Conservation (phyloP, 495 filamentous ascomycete species). For the Penicilliopsis zonata region DNA sequence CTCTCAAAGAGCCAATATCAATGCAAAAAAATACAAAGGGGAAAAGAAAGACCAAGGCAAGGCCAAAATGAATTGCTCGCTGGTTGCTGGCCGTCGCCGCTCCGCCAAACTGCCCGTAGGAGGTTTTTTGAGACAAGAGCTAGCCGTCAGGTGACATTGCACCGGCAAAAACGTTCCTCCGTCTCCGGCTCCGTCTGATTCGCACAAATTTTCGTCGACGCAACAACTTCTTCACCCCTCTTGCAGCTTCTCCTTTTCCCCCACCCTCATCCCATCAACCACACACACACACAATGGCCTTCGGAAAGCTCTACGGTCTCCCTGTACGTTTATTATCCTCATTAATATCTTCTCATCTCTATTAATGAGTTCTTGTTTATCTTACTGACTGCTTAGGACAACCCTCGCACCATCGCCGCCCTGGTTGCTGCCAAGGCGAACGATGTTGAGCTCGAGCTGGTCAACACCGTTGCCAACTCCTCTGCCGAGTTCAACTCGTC, state of each 20-base stretch:
- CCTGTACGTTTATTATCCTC: constrained; percentile 44
- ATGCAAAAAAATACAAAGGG: not conserved
- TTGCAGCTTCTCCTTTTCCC: constrained; percentile 13
- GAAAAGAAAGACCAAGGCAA: not conserved
- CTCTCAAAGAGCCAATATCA: not conserved
- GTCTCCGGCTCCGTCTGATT: constrained; percentile 18
- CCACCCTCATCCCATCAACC: not conserved
- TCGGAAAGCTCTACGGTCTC: constrained; percentile 92
- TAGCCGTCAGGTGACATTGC: constrained; percentile 1
- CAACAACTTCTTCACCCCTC: constrained; percentile 7
- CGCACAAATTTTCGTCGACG: constrained; percentile 20
- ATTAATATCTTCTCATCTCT: constrained; percentile 3
- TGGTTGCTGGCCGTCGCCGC: not conserved
- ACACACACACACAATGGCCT: constrained; percentile 55
- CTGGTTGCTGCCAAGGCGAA: constrained; percentile 92
- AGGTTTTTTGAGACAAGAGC: constrained; percentile 13
- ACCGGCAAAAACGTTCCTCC: constrained; percentile 17
- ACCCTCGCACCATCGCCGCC: constrained; percentile 80
- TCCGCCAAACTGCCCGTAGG: constrained; percentile 4
- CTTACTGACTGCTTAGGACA: constrained; percentile 41
- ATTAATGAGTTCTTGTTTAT: constrained; percentile 5
- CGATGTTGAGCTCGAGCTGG: constrained; percentile 76
- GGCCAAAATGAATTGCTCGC: not conserved
- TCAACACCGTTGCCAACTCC: constrained; percentile 45
- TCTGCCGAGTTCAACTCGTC: constrained; percentile 22